These are phyloP conservation scores for Populus nigra DNA, from an alignment of 345 rosid genomes.

Conservation along the genomic window DNA sequence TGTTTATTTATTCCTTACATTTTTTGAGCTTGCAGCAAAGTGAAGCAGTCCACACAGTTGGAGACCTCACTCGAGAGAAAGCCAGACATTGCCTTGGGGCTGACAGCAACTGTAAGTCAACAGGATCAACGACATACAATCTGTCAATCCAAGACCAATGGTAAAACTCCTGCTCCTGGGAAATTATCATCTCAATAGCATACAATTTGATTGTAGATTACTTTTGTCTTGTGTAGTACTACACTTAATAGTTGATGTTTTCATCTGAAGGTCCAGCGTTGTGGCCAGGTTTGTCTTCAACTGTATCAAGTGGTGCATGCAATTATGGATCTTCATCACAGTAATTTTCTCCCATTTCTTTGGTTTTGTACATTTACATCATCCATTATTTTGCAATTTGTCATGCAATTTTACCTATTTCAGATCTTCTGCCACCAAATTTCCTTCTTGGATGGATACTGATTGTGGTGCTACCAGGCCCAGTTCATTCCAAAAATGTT, in stretches of 20 bases:
- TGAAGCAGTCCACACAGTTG: conserved; percentile 28
- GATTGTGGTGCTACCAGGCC: conserved; percentile 36
- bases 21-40: conserved; percentile 21
- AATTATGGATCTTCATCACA: conserved; percentile 28
- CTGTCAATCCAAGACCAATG: conserved; percentile 34
- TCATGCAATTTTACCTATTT: conserved; percentile 2
- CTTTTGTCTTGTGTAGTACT: neutral
- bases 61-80: conserved; percentile 27
- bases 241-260: neutral
- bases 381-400: conserved; percentile 9
- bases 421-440: conserved; percentile 47
- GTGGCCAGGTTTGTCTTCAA: conserved; percentile 60
- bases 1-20: neutral
- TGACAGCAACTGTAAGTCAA: conserved; percentile 28
- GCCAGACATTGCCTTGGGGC: conserved; percentile 28
- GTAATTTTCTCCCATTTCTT: conserved; percentile 37
- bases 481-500: conserved; percentile 26
- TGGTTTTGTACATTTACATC: neutral
- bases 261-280: conserved; percentile 40
- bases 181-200: neutral
- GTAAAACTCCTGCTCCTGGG: conserved; percentile 31
- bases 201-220: neutral
- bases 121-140: conserved; percentile 23
- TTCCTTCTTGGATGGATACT: conserved; percentile 58
- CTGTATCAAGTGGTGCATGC: conserved; percentile 22